Conservation (phyloP, 352 stramenopile species). For the Pythium rishiriense region DNA sequence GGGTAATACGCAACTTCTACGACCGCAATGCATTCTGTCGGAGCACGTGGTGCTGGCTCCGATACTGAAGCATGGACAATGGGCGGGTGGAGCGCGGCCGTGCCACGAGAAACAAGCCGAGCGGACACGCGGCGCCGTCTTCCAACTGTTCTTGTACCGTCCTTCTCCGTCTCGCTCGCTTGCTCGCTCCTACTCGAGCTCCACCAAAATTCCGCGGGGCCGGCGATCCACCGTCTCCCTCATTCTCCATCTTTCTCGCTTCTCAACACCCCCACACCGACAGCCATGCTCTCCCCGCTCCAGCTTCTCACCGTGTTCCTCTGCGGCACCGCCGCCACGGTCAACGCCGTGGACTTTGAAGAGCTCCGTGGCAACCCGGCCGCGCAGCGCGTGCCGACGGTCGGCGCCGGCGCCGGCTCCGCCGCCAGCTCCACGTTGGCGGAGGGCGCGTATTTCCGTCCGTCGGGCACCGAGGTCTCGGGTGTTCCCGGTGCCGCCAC, state of each 20-base stretch:
- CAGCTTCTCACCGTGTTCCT: slow-evolving; percentile 7
- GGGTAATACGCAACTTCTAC: slow-evolving; percentile 4
- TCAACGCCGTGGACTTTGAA: slow-evolving; percentile 6
- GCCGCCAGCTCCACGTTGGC: not conserved
- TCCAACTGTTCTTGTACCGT: not conserved
- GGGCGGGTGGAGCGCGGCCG: not conserved
- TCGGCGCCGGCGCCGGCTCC: not conserved
- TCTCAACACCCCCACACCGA: not conserved
- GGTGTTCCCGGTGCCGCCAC: slow-evolving; percentile 20
- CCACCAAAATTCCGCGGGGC: slow-evolving; percentile 2
- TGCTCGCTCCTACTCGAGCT: not conserved
- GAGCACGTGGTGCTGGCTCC: not conserved
- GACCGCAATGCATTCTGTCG: not conserved
- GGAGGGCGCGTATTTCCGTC: slow-evolving; percentile 32
- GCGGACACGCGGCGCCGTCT: not conserved
- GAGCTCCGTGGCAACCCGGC: not conserved
- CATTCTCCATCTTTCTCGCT: slow-evolving; percentile 2
- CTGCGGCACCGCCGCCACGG: not conserved
- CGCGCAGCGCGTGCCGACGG: not conserved
- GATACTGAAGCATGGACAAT: not conserved
- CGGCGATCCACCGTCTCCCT: not conserved
- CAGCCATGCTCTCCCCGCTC: slow-evolving; percentile 5
- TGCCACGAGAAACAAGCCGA: not conserved
- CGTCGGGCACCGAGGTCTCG: slow-evolving; percentile 28
- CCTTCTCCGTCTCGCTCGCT: too few relatives aligned